Evolutionary conservation across 345 rosid species (phyloP).

Genomic region (Eucalyptus regnans): DNA sequence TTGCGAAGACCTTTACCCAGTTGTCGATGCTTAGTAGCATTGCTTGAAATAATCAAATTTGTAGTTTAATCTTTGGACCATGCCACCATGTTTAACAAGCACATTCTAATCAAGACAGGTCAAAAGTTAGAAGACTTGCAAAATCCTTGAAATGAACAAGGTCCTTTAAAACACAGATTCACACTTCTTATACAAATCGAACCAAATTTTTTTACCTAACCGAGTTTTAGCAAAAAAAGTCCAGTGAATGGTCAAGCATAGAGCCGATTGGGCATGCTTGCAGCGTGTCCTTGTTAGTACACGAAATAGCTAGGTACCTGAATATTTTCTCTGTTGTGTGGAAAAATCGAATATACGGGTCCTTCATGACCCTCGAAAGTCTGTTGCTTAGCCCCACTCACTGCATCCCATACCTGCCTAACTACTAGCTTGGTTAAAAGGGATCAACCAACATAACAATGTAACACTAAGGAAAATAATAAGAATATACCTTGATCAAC

Average conservation of each 20-base stretch:
- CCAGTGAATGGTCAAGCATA: fast-evolving
- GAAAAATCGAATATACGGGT: conserved; percentile 16
- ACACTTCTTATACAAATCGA: neutral
- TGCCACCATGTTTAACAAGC: neutral
- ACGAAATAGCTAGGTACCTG: neutral
- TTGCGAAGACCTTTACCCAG: too few species aligned
- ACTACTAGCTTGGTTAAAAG: too few species aligned
- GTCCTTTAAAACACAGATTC: neutral
- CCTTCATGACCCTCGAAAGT: conserved; percentile 20
- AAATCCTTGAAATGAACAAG: neutral
- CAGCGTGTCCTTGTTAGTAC: neutral
- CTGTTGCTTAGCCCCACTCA: fast-evolving
- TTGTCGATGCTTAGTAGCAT: fast-evolving
- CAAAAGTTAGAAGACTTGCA: neutral
- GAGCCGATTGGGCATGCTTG: neutral
- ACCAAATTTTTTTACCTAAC: neutral
- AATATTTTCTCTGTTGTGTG: conserved; percentile 4
- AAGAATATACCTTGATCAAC: neutral
- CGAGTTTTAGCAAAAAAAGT: neutral
- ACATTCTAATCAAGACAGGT: neutral
- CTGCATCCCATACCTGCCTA: fast-evolving
- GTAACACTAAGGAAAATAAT: neutral
- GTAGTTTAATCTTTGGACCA: fast-evolving
- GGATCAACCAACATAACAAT: fast-evolving
- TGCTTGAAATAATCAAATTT: too few species aligned